Conservation (phyloP, 2,329 filamentous ascomycete species). For the Moelleriella libera region DNA sequence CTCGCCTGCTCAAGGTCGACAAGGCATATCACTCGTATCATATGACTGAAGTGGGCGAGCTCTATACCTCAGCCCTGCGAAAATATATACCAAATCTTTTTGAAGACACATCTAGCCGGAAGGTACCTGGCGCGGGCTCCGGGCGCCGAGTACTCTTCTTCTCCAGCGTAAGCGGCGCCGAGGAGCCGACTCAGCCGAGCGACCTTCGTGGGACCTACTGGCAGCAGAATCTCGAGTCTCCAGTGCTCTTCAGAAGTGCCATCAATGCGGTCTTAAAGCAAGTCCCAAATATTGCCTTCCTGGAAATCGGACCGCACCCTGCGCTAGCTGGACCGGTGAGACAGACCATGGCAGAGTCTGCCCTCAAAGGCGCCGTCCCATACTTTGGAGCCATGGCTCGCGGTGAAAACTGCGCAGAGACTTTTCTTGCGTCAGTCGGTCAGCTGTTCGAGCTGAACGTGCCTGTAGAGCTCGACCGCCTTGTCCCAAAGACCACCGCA, state of each 20-base stretch:
- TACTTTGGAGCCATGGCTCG: constrained; percentile 6
- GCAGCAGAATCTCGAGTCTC: constrained; percentile 5
- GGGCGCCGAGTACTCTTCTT: constrained; percentile 2
- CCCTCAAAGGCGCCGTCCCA: neutral
- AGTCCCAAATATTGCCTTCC: constrained; percentile 1
- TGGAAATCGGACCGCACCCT: constrained; percentile 11
- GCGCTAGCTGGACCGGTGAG: constrained; percentile 8
- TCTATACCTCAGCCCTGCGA: neutral
- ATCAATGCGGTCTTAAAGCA: neutral
- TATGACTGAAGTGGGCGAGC: constrained; percentile 2
- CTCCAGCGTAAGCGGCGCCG: constrained; percentile 2
- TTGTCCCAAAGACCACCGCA: too few relatives aligned
- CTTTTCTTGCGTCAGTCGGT: constrained; percentile 6
- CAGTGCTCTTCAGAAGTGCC: constrained; percentile 5
- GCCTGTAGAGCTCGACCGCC: too few relatives aligned
- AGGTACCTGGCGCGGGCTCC: too few relatives aligned
- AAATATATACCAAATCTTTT: neutral
- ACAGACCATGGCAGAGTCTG: constrained; percentile 3
- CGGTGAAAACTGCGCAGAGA: neutral
- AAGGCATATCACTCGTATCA: constrained; percentile 18
- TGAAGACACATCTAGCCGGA: neutral
- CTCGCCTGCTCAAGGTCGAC: constrained; percentile 11
- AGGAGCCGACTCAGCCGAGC: neutral
- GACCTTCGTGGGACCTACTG: constrained; percentile 2
- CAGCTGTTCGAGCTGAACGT: neutral